These are phyloP conservation scores for Penicillium rolfsii DNA, from an alignment of 2,329 filamentous ascomycete genomes.

Conservation along the genomic window DNA sequence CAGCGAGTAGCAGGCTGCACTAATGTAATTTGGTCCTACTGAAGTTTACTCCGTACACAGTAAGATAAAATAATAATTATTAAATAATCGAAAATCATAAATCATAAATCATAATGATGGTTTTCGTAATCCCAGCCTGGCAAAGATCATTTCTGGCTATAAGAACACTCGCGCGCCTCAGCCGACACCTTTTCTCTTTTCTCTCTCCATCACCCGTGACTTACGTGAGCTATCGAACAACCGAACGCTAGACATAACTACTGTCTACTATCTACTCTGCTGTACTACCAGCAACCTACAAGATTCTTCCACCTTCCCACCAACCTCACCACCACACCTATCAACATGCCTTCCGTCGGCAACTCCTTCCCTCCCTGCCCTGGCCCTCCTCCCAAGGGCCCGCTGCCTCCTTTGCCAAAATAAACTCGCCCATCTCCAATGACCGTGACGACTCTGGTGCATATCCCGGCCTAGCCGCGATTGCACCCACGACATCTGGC, in stretches of 20 bases:
- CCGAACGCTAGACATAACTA: not conserved
- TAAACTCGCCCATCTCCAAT: slow-evolving; percentile 35
- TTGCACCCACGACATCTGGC: slow-evolving; percentile 30
- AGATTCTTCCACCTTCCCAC: not conserved
- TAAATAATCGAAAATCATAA: too few relatives aligned
- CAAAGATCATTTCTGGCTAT: slow-evolving; percentile 23
- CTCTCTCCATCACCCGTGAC: not conserved
- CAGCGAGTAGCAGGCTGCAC: slow-evolving; percentile 12
- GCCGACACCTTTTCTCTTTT: slow-evolving; percentile 12
- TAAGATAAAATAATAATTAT: not conserved
- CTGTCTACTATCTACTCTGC: not conserved
- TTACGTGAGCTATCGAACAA: not conserved
- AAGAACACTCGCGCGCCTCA: slow-evolving; percentile 20
- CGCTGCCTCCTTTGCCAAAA: slow-evolving; percentile 45
- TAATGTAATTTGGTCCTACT: slow-evolving; percentile 23
- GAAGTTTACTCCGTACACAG: not conserved
- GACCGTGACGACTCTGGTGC: slow-evolving; percentile 38
- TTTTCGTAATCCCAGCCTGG: not conserved
- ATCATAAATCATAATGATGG: slow-evolving; percentile 8
- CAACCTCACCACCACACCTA: slow-evolving; percentile 3
- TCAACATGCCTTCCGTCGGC: slow-evolving; percentile 43
- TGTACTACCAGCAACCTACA: not conserved
- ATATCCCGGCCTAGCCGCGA: slow-evolving; percentile 19
- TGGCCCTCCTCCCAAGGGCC: slow-evolving; percentile 45
- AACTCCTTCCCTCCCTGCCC: slow-evolving; percentile 45